Percentiles rank a stretch among this genome's conserved stretches.
Conservation (phyloP, 2,329 filamentous ascomycete genomes). For the Polytolypa hystricis region DNA sequence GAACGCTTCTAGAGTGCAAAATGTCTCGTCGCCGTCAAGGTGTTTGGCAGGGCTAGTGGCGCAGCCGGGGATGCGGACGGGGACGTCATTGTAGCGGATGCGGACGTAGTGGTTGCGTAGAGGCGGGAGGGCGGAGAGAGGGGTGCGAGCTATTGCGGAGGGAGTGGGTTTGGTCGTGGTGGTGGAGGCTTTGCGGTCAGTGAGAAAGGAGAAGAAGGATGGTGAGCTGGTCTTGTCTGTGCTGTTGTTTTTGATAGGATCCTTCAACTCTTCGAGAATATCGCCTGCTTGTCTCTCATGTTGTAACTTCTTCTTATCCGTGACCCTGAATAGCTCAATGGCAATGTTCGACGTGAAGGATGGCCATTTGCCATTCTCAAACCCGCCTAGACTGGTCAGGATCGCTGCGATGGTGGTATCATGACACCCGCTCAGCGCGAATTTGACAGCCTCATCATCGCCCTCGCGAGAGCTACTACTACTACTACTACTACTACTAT, state of each 20-base stretch:
- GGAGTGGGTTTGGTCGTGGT: constrained; percentile 10
- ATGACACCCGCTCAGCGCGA: constrained; percentile 77
- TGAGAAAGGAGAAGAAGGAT: constrained; percentile 24
- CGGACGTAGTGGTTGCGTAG: constrained; percentile 66
- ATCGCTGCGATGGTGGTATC: constrained; percentile 83
- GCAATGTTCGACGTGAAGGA: constrained; percentile 89
- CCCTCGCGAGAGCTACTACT: constrained; percentile 43
- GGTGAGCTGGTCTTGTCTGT: constrained; percentile 12
- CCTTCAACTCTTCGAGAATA: constrained; percentile 17
- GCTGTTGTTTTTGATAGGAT: constrained; percentile 17
- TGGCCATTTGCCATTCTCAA: constrained; percentile 65
- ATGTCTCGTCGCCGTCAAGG: constrained; percentile 71
- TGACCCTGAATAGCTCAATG: constrained; percentile 70
- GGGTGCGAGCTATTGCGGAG: constrained; percentile 24
- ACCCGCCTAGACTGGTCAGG: constrained; percentile 68
- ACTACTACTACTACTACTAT: no score
- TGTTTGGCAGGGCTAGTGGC: constrained; percentile 61
- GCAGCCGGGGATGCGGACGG: constrained; percentile 75
- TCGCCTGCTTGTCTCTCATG: constrained; percentile 10
- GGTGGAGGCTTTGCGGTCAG: constrained; percentile 10
- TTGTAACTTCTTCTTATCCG: constrained; percentile 15
- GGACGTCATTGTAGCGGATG: constrained; percentile 77
- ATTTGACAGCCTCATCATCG: constrained; percentile 49
- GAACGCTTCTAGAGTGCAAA: constrained; percentile 88
- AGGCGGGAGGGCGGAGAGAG: constrained; percentile 21